Conservation (phyloP, 768 basidiomycete genomes). For the Rhizopogon rudus region DNA sequence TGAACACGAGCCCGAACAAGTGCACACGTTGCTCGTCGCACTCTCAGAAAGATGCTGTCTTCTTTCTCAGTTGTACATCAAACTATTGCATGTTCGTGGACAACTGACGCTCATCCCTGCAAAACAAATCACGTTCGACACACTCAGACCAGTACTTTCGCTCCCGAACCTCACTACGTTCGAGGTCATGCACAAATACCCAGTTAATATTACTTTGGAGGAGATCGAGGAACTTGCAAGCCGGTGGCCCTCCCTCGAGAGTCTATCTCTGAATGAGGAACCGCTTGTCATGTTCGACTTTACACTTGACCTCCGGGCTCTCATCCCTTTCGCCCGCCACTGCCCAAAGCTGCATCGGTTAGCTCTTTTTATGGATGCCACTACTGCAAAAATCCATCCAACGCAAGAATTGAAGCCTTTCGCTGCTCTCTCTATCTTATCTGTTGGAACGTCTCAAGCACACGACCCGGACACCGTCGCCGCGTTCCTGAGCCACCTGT, state of each 20-base stretch:
- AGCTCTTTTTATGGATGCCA: conserved; percentile 34
- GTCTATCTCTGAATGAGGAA: conserved; percentile 42
- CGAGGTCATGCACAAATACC: conserved; percentile 27
- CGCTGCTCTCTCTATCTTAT: conserved; percentile 22
- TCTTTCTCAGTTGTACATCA: conserved; percentile 40
- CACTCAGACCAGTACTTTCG: conserved; percentile 31
- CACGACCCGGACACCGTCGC: conserved; percentile 38
- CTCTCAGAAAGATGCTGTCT: conserved; percentile 43
- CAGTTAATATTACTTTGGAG: conserved; percentile 29
- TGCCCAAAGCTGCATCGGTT: conserved; percentile 33
- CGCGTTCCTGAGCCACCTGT: conserved; percentile 48
- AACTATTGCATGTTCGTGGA: conserved; percentile 22
- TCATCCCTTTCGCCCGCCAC: conserved; percentile 35
- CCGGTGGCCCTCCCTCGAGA: conserved; percentile 41
- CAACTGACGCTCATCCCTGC: conserved; percentile 10
- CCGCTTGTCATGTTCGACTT: conserved; percentile 27
- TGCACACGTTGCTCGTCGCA: conserved; percentile 39
- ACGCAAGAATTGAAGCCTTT: conserved; percentile 13
- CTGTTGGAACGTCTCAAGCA: conserved; percentile 48
- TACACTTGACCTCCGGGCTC: conserved; percentile 32
- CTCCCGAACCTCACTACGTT: conserved; percentile 27
- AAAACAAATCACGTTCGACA: conserved; percentile 29
- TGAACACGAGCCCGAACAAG: conserved; percentile 35
- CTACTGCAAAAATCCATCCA: conserved; percentile 13
- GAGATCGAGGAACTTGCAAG: conserved; percentile 43